Percentiles rank a stretch among this genome's conserved stretches.
Evolutionary conservation across 495 filamentous ascomycete species (phyloP).

Genomic region (Podospora sp.): DNA sequence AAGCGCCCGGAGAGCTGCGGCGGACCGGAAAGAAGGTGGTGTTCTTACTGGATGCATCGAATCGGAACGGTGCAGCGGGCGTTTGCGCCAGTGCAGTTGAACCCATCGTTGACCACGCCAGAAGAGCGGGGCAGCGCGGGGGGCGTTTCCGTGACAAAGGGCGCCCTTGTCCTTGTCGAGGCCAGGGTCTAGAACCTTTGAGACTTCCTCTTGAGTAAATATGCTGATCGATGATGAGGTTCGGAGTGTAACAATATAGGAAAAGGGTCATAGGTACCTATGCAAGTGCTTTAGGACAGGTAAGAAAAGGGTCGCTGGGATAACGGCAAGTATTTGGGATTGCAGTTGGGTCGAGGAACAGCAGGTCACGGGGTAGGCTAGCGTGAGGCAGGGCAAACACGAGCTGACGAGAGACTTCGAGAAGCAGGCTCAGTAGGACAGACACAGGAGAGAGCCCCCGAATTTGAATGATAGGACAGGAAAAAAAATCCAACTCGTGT

Average conservation of each 20-base stretch:
- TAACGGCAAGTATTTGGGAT: background rate
- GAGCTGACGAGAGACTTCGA: background rate
- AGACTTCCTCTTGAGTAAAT: background rate
- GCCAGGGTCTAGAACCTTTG: background rate
- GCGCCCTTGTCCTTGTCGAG: background rate
- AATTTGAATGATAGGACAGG: background rate
- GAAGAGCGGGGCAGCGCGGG: background rate
- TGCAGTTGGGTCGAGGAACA: background rate
- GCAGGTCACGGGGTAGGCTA: background rate
- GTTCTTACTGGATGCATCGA: constrained; percentile 10
- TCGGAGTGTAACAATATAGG: background rate
- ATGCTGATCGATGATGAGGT: background rate
- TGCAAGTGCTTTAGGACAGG: background rate
- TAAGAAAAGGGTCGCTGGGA: background rate
- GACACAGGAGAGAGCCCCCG: background rate
- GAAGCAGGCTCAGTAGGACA: background rate
- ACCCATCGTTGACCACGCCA: constrained; percentile 11
- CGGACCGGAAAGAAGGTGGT: background rate
- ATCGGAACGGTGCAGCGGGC: background rate
- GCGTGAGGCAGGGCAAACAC: background rate
- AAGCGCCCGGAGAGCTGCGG: background rate
- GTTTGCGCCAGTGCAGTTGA: constrained; percentile 21
- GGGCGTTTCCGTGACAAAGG: background rate
- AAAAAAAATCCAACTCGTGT: background rate
- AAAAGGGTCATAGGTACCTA: background rate